These are phyloP conservation scores for Cymbopogon flexuosus DNA, from an alignment of 202 grass and related monocot genomes.

Conservation along the genomic window DNA sequence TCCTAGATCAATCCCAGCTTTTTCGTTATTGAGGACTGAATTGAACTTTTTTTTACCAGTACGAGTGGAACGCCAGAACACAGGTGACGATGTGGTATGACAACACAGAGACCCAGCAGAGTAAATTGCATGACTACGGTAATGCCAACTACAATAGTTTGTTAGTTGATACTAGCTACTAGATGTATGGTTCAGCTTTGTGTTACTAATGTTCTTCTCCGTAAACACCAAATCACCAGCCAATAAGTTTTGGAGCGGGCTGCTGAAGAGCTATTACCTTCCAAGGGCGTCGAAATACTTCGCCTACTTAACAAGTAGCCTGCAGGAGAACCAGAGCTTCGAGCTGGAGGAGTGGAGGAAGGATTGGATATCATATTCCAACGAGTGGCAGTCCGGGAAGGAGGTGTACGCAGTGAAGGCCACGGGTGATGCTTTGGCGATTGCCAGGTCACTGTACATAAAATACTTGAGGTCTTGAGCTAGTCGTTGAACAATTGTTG, in stretches of 20 bases:
- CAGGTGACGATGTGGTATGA: constrained; percentile 99
- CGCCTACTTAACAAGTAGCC: constrained; percentile 43
- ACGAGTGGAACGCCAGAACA: constrained; percentile 93
- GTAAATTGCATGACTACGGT: constrained; percentile 92
- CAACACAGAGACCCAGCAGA: constrained; percentile 73
- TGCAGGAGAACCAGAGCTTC: constrained; percentile 67
- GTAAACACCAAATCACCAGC: constrained; percentile 29
- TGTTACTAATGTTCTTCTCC: constrained; percentile 3
- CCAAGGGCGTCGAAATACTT: constrained; percentile 91
- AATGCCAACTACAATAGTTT: constrained; percentile 1
- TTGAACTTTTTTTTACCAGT: constrained; percentile 48
- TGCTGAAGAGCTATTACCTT: constrained; percentile 83
- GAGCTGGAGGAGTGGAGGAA: constrained; percentile 73
- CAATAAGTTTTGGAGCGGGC: constrained; percentile 92
- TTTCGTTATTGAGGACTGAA: neutral
- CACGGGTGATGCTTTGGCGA: constrained; percentile 54
- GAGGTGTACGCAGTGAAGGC: constrained; percentile 52
- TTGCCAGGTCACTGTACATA: constrained; percentile 57
- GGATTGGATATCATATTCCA: constrained; percentile 84
- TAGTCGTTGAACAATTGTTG: neutral
- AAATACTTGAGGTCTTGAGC: constrained; percentile 53
- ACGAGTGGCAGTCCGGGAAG: constrained; percentile 59
- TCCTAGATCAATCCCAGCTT: neutral
- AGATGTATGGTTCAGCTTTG: neutral
- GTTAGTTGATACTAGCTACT: neutral